Conservation (phyloP, 2,329 filamentous ascomycete genomes). For the Phialemonium atrogriseum region DNA sequence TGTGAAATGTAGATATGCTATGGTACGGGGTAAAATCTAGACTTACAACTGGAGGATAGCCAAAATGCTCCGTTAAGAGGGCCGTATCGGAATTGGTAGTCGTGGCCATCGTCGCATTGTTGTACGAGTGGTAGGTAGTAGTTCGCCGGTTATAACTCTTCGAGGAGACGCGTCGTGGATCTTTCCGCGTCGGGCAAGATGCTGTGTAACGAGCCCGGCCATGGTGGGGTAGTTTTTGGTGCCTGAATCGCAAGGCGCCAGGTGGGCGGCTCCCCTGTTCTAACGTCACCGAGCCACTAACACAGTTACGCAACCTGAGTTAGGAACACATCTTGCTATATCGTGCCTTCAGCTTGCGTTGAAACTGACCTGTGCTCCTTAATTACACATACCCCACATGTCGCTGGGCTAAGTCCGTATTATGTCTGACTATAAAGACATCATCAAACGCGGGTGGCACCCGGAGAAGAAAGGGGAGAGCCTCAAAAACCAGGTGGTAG, state of each 20-base stretch:
- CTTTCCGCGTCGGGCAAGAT: too few relatives aligned
- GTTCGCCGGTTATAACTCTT: background rate
- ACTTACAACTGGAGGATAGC: constrained; percentile 83
- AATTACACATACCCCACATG: too few relatives aligned
- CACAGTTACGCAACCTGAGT: too few relatives aligned
- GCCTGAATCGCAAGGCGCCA: constrained; percentile 1
- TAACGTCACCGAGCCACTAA: too few relatives aligned
- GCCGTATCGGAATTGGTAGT: constrained; percentile 41
- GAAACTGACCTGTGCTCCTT: too few relatives aligned
- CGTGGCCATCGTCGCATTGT: constrained; percentile 15
- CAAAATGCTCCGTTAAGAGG: constrained; percentile 90
- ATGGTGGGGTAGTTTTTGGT: background rate
- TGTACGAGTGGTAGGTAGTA: background rate
- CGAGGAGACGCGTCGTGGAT: constrained; percentile 1
- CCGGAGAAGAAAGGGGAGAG: constrained; percentile 34
- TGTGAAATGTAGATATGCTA: too few relatives aligned
- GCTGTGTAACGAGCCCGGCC: background rate
- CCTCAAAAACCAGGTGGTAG: constrained; percentile 38
- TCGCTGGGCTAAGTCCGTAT: too few relatives aligned
- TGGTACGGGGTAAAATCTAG: background rate
- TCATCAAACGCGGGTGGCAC: constrained; percentile 45
- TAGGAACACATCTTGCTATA: too few relatives aligned
- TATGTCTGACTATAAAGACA: constrained; percentile 40
- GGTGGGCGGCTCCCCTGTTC: too few relatives aligned
- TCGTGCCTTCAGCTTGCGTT: too few relatives aligned